Conservation (phyloP, 2,329 filamentous ascomycete species). For the Teratosphaeria epicoccoides region DNA sequence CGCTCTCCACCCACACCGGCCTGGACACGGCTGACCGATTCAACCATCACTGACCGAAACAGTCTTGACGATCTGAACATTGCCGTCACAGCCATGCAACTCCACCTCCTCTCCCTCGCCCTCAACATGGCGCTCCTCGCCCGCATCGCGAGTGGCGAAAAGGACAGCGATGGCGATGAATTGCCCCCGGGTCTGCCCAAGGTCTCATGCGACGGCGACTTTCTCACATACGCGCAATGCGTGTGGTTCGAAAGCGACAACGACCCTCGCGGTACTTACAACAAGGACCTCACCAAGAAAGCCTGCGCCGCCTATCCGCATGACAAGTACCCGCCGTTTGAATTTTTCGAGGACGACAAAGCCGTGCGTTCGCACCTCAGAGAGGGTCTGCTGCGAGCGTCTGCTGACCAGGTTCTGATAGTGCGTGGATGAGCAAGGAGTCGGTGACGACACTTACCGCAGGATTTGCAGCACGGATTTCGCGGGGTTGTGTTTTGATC, state of each 20-base stretch:
- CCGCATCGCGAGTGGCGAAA: neutral
- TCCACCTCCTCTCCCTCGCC: neutral
- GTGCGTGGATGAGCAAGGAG: neutral
- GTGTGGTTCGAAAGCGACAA: neutral
- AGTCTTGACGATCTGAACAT: no score
- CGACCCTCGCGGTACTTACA: neutral
- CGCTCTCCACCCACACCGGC: neutral
- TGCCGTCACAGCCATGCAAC: neutral
- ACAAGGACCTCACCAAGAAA: neutral
- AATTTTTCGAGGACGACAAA: neutral
- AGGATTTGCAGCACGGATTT: neutral
- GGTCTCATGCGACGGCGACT: neutral
- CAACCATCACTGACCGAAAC: neutral
- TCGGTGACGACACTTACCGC: neutral
- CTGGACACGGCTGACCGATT: neutral
- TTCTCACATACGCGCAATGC: neutral
- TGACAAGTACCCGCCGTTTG: neutral
- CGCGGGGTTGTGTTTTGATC: neutral
- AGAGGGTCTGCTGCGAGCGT: neutral
- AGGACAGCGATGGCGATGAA: neutral
- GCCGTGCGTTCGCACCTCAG: neutral
- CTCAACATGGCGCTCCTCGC: neutral
- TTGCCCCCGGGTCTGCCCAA: neutral
- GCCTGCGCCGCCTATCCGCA: neutral
- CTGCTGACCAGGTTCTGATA: neutral